Percentiles rank a stretch among this genome's conserved stretches.
Conservation (phyloP, 345 rosid genomes). For the Geranium rotundifolium region DNA sequence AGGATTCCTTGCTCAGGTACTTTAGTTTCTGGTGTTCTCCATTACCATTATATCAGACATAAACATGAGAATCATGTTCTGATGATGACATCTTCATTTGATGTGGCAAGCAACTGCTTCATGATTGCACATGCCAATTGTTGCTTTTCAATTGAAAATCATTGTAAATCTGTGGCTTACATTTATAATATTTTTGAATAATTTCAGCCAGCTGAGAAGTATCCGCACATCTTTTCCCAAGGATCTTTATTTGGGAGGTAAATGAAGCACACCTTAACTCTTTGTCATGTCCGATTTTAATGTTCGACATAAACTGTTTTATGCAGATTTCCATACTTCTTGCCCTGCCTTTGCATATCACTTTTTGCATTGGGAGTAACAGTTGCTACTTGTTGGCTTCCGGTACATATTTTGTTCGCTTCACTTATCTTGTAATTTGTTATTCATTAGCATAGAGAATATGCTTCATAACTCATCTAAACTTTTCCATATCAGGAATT, state of each 20-base stretch:
- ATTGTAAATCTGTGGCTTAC: background rate
- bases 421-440: background rate
- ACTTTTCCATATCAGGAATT: too few relatives aligned
- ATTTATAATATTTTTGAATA: background rate
- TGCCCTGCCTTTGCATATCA: constrained; percentile 60
- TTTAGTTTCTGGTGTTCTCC: constrained; percentile 1
- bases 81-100: too few relatives aligned
- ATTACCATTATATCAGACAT: background rate
- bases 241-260: constrained; percentile 68
- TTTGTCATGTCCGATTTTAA: background rate
- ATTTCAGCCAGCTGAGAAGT: constrained; percentile 76
- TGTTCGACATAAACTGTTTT: background rate
- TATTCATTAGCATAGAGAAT: too few relatives aligned
- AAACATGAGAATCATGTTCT: too few relatives aligned
- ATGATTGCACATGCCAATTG: too few relatives aligned
- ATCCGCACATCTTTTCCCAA: constrained; percentile 50
- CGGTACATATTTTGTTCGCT: constrained; percentile 29
- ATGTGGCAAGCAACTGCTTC: too few relatives aligned
- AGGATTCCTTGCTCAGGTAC: constrained; percentile 89
- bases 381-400: constrained; percentile 50
- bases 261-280: constrained; percentile 6
- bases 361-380: constrained; percentile 49
- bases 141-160: background rate
- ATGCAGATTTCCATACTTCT: constrained; percentile 75
- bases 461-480: too few relatives aligned